Conservation (phyloP, 345 rosid species). For the Theobroma cacao region DNA sequence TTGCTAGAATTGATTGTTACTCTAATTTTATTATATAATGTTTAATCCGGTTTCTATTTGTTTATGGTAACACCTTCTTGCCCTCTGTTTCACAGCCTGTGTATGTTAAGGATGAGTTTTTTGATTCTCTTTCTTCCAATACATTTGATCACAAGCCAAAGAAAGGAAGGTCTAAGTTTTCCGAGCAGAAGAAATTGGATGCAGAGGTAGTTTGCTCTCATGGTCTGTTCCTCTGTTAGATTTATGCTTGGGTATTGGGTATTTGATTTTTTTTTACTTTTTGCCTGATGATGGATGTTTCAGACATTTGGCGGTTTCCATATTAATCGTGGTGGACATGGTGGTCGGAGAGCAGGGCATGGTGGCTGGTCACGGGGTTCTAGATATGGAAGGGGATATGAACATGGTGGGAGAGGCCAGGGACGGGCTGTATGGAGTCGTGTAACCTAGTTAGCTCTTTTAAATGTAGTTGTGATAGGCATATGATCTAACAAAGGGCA, state of each 20-base stretch:
- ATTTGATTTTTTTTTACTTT: neutral
- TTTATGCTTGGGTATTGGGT: neutral
- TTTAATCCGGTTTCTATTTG: neutral
- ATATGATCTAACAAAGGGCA: neutral
- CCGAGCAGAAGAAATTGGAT: slow-evolving; percentile 30
- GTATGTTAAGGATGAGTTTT: slow-evolving; percentile 42
- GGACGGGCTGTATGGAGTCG: slow-evolving; percentile 14
- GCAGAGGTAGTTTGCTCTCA: slow-evolving; percentile 22
- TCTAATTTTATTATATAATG: neutral
- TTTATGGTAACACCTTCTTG: neutral
- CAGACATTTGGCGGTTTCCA: slow-evolving; percentile 30
- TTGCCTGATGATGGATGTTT: neutral
- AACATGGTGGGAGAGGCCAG: slow-evolving; percentile 6
- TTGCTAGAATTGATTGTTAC: neutral
- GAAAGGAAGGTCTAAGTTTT: slow-evolving; percentile 19
- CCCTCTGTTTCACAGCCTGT: slow-evolving; percentile 23
- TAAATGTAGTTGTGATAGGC: neutral
- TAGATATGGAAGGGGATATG: slow-evolving; percentile 23
- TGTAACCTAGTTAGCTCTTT: slow-evolving; percentile 13
- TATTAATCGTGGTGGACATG: slow-evolving; percentile 14
- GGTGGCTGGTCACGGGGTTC: slow-evolving; percentile 18
- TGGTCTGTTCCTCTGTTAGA: neutral
- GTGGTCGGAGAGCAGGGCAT: slow-evolving; percentile 15
- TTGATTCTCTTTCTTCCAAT: slow-evolving; percentile 32
- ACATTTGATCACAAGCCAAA: slow-evolving; percentile 14